Evolutionary conservation across 2,329 filamentous ascomycete species (phyloP), one percentile per base, ranked within the genome.

Genomic region (Fusarium pseudonygamai): DNA sequence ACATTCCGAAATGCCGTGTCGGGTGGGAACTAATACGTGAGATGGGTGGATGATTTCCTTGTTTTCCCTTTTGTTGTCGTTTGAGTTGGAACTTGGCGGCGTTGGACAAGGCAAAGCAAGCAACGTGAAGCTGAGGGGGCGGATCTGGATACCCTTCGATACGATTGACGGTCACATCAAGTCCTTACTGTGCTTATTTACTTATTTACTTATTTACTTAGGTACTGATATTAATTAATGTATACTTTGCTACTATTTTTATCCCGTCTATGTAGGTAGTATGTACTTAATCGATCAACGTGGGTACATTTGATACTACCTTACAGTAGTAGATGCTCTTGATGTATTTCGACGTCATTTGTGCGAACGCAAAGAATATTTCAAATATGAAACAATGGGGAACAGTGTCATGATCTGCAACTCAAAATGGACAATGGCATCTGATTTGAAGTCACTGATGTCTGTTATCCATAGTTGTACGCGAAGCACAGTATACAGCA

Each of bases 381-480:
- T 43, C 32, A 43, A 30, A 60, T 22, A 49, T 74, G 71, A 69
- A 74, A 74, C 71, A 65, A 58, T 36, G 57, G 71, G 49, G 60
- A 63, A 39, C 39, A 37, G 20, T 74, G 57, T 46, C 63, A 69
- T 69, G 71, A 74, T 73, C 71, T 64, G 60, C 67, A 72, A 58
- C 32, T 45, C 28, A 58, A 26, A 50, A 49, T 56, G 43, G 52
- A 50, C 58, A 61, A 42, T 26, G 18, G 42, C 32, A 67, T 57
- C 42, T 40, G 49, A 67, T 55, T 43, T 26, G 40, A 46, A 40
- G 69, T 60, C 22, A 37, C 42, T 43, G 40, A 55, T 43, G 57
- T 37, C 39, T 46, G 58, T 40, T 58, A 42, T 49, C 18, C 42
- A n/a, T 40, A 26, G 32, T 37, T 47, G 45, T 69, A 46, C 60